Evolutionary conservation across 495 filamentous ascomycete species (phyloP), one percentile per base, ranked within the genome.

Genomic region (Opeltia flavorubescens): DNA sequence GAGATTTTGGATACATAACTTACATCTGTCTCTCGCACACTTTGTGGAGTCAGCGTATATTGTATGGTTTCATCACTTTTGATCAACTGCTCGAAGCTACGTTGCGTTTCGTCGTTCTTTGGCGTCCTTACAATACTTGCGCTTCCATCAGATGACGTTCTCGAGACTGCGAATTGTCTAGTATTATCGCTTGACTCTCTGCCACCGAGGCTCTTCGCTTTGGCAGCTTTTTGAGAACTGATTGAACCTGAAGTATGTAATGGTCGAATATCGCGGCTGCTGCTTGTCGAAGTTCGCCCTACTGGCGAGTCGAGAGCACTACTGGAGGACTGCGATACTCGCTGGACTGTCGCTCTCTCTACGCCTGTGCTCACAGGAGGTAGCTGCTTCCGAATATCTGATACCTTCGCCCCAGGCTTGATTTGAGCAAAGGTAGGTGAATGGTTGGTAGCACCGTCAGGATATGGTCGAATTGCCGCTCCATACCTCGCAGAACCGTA

Each of bases 31-130:
- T 89, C 81, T 43, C 89, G 80, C 72, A 95, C 84, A 49, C 71
- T 86, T 57, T 84, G 80, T 1, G 91, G 89, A 1, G 91, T 98
- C 26, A 95, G 71, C 2, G 91, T 95, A 59, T 82, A 95, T 61
- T 89, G 88, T 38, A 98, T 81, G 2, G 91, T 95, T 59, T 94
- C 81, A 47, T 87, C 78, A 61, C 87, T 88, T 30, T 83, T 80
- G 48, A 98, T 91, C 29, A 95, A 70, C 52, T 89, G 76, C 55
- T 98, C 91, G 61, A 98, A 88, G 40, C 69, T 67, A 17, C 66
- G 65, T 43, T 64, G 69, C 45, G 71, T 72, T 29, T 72, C 72
- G 33, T 67, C 69, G 21, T 55, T 47, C 24, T 47, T 63, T 53
- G 40, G 60, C 64, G 36, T 56, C 53, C 47, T 59, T 45, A 47